Base-by-base conservation (phyloP, 768 basidiomycete species). In the Austroboletus eburneus region DNA sequence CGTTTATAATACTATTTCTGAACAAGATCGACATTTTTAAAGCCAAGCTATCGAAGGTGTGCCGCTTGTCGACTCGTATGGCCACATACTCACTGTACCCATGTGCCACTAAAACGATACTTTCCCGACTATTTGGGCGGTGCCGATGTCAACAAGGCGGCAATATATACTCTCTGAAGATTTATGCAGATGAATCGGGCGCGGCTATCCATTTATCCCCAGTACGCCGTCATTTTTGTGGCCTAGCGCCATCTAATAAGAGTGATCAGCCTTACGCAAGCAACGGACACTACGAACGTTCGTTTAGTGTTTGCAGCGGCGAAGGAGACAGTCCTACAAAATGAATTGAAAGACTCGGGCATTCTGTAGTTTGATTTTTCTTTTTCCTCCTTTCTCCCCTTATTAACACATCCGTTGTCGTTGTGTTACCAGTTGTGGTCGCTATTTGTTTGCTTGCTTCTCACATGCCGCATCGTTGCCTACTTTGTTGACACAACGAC, bases 171-270 rank as follows among this genome's bases (percentile, higher is more conserved):
- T 43, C 71, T 97, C 30, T 96, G 91, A 92, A 72, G 87, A 58
- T 97, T 95, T 57, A 93, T 92, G 76, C 90, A 95, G 65, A 85
- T 87, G 45, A 95, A 94, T 56, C 70, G 87, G 18, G 88, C 88
- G 44, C 66, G 83, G 42, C 67, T 94, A 55, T 91, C 85, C 47
- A 87, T 96, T 17, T 96, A 94, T 65, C 92, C 92, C 3, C 92
- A 96, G 88, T 88, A 52, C 29, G 85, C 76, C 12, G 27, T n/a
- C 8, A 7, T 30, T 32, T 16, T n/a, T n/a, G 17, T 9, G 2
- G 5, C 16, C 7, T 14, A 12, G 5, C 17, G 16, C 5, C 29
- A 18, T 35, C 43, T 48, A 30, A 50, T 3, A 1, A 2, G 10
- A 1, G 9, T 14, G 12, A 13, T 9, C 49, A 87, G 85, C 74